phyloP scores from a whole-genome alignment of 306 rosid genomes.

The Cajanus cajan region DNA sequence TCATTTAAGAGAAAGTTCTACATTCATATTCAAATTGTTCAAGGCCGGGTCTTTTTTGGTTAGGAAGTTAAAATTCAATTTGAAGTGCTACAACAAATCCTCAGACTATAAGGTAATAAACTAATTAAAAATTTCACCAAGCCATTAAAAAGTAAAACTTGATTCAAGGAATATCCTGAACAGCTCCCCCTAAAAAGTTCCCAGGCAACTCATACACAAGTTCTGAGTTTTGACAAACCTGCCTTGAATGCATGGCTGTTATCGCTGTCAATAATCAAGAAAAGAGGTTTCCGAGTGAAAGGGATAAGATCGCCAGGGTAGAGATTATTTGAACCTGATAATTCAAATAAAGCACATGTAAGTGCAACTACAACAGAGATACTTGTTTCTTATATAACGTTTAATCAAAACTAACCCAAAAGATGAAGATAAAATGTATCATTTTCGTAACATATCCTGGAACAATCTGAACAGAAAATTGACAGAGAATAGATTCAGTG shows the following conservation, averaged over 20 bases:
- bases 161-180: slow-evolving; percentile 21
- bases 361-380: slow-evolving; percentile 26
- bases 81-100: background rate
- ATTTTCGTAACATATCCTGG: background rate
- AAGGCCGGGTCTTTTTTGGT: background rate
- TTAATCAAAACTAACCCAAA: slow-evolving; percentile 5
- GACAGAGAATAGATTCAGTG: slow-evolving; percentile 20
- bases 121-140: slow-evolving; percentile 3
- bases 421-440: background rate
- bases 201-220: slow-evolving; percentile 51
- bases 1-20: slow-evolving; percentile 11
- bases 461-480: slow-evolving; percentile 27
- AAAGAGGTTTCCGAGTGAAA: slow-evolving; percentile 92
- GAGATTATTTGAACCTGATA: slow-evolving; percentile 77
- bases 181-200: slow-evolving; percentile 31
- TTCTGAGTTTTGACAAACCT: slow-evolving; percentile 99
- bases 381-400: slow-evolving; percentile 12
- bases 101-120: slow-evolving; percentile 18
- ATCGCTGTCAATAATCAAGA: slow-evolving; percentile 93
- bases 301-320: slow-evolving; percentile 96
- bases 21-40: slow-evolving; percentile 12
- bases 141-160: slow-evolving; percentile 24
- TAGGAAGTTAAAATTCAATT: slow-evolving; percentile 25
- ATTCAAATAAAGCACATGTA: slow-evolving; percentile 30
- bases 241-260: slow-evolving; percentile 99